Percentiles rank a stretch among this genome's conserved stretches.
phyloP scores from a whole-genome alignment of 2,329 filamentous ascomycete species.

The Parascedosporium putredinis region DNA sequence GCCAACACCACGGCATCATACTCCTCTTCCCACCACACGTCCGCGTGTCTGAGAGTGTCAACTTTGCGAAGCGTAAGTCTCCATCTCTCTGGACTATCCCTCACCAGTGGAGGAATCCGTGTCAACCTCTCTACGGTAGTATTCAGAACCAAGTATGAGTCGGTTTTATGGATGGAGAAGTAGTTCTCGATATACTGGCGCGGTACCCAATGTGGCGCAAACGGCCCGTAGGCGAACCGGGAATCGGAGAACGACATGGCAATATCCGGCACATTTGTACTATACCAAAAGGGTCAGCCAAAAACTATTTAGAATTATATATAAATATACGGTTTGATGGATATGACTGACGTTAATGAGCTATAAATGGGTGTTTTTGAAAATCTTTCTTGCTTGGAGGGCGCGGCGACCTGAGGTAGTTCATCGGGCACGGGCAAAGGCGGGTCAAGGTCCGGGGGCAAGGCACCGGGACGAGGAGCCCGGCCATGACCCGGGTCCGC shows the following conservation, averaged over 20 bases:
- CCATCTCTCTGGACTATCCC: slow-evolving; percentile 24
- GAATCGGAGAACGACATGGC: slow-evolving; percentile 46
- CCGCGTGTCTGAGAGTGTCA: slow-evolving; percentile 30
- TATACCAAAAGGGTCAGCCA: slow-evolving; percentile 11
- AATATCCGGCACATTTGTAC: slow-evolving; percentile 46
- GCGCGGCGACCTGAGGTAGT: slow-evolving; percentile 29
- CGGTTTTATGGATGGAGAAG: slow-evolving; percentile 37
- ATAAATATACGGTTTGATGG: no score
- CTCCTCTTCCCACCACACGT: slow-evolving; percentile 42
- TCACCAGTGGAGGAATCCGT: slow-evolving; percentile 14
- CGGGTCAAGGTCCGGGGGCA: slow-evolving; percentile 34
- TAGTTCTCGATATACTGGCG: slow-evolving; percentile 47
- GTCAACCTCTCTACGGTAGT: slow-evolving; percentile 42
- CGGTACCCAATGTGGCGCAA: slow-evolving; percentile 43
- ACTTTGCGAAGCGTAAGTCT: slow-evolving; percentile 35
- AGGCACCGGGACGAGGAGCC: slow-evolving; percentile 28
- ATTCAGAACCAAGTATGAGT: slow-evolving; percentile 33
- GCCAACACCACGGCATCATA: slow-evolving; percentile 35
- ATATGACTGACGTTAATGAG: slow-evolving; percentile 33
- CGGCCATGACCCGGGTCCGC: slow-evolving; percentile 24
- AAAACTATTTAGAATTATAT: no score
- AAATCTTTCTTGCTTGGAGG: slow-evolving; percentile 34
- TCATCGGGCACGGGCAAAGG: slow-evolving; percentile 30
- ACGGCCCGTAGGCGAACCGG: slow-evolving; percentile 43
- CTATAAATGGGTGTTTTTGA: slow-evolving; percentile 39